Evolutionary conservation across 1,284 basidiomycete species (phyloP), one percentile per base, ranked within the genome.

Genomic region (Bjerkandera adusta): DNA sequence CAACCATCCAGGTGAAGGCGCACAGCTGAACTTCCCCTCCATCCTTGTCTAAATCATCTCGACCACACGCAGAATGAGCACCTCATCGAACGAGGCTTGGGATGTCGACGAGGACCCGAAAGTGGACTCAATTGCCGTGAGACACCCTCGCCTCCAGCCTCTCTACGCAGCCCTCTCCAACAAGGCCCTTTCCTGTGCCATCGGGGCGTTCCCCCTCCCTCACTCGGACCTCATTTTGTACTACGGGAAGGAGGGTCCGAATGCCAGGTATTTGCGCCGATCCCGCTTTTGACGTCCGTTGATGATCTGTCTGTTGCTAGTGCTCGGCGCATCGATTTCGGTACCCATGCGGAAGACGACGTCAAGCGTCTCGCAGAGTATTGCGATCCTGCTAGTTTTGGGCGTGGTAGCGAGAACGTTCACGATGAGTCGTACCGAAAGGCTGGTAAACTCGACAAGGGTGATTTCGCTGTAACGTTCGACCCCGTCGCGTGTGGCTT

Each of bases 391-490:
- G 60, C 59, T 5, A 45, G 51, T 2, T 61, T 62, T 24, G 59
- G 60, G 0, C 33, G 46, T 11, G 47, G 51, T 24, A 12, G 54
- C 1, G 43, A 59, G 34, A 49, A 55, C 20, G 57, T 61, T 3
- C 47, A 48, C 8, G 58, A 62, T 43, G 59, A 59, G 45, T 47
- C 58, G 15, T 60, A 61, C 40, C 50, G 58, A 8, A 59, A 56
- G 43, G 57, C 60, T 4, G 53, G 54, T 12, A 62, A 61, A 52
- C 46, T 62, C 40, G 62, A 66, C 43, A 29, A 8, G 13, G 13
- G 46, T 11, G 15, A 47, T 12, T 61, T 65, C 43, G 18, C 62
- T 5, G 54, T 62, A 0, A 60, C 54, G 2, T 54, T 72, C 25
- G 54, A 65, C 40, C 49, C 66, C 5, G 44, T 47, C 8, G 29